Evolutionary conservation across 768 basidiomycete genomes (phyloP).

Genomic region (Coprinopsis cinerea): DNA sequence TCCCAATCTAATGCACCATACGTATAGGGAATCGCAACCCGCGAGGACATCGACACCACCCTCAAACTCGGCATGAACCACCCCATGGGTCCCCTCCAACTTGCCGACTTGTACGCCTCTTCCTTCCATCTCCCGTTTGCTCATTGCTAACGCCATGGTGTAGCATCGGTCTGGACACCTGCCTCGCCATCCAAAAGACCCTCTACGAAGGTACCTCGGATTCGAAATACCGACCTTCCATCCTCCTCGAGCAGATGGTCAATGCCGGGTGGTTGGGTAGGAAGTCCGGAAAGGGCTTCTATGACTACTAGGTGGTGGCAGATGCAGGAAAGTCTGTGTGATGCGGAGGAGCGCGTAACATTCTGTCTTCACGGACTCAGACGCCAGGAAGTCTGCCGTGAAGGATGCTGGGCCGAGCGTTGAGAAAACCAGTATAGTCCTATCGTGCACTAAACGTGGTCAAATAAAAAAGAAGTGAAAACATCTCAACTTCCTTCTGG

Average conservation of each 20-base stretch:
- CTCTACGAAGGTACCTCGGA: conserved; percentile 86
- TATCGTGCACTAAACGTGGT: too few species aligned
- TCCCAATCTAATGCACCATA: neutral
- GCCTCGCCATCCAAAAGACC: conserved; percentile 88
- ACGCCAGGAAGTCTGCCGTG: too few species aligned
- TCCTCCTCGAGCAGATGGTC: conserved; percentile 92
- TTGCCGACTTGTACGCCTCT: conserved; percentile 58
- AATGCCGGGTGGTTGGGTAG: conserved; percentile 91
- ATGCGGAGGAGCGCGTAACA: too few species aligned
- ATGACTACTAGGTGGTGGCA: conserved; percentile 79
- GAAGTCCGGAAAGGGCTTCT: conserved; percentile 94
- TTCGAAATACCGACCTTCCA: conserved; percentile 89
- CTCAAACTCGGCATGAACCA: conserved; percentile 91
- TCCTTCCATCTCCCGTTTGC: neutral
- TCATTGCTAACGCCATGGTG: neutral
- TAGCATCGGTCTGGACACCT: conserved; percentile 97
- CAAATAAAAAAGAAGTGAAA: too few species aligned
- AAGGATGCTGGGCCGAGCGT: too few species aligned
- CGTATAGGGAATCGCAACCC: conserved; percentile 75
- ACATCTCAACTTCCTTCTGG: too few species aligned
- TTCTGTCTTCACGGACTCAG: too few species aligned
- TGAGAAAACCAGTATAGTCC: too few species aligned
- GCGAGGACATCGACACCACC: conserved; percentile 94
- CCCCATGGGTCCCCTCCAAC: conserved; percentile 90
- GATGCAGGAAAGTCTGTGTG: too few species aligned